A percentile compares a stretch with the other conserved stretches of the same genome.
These are phyloP conservation scores for Termitomyces sp. DNA, from an alignment of 768 basidiomycete species.

Conservation along the genomic window DNA sequence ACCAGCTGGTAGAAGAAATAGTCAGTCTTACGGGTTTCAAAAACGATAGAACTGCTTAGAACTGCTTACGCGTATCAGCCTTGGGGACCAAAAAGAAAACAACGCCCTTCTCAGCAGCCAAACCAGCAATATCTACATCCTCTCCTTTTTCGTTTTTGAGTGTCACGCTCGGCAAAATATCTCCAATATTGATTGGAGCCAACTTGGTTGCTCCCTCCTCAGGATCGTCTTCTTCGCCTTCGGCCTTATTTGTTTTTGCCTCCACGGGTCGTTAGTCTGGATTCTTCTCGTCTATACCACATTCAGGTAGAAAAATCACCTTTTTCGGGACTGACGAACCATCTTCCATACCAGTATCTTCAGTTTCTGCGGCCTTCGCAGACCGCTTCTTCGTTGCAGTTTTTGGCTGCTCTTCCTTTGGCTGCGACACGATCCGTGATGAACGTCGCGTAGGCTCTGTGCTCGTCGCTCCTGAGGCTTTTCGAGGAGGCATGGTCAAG, in stretches of 20 bases:
- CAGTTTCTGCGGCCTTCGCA: conserved; percentile 32
- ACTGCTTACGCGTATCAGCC: conserved; percentile 73
- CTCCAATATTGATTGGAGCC: conserved; percentile 63
- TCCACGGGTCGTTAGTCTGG: conserved; percentile 7
- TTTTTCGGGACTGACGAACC: conserved; percentile 37
- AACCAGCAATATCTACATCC: conserved; percentile 62
- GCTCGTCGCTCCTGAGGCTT: conserved; percentile 28
- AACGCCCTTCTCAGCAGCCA: conserved; percentile 69
- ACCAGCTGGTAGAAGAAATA: conserved; percentile 50
- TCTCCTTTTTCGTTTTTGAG: conserved; percentile 86
- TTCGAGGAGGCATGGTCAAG: conserved; percentile 30
- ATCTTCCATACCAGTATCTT: conserved; percentile 28
- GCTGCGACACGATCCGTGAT: conserved; percentile 49
- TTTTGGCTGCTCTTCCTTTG: conserved; percentile 30
- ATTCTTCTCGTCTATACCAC: background rate
- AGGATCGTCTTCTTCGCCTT: conserved; percentile 16
- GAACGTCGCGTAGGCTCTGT: conserved; percentile 51
- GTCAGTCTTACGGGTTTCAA: background rate
- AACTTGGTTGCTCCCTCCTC: conserved; percentile 21
- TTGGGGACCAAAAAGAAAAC: conserved; percentile 84
- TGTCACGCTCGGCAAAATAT: conserved; percentile 64
- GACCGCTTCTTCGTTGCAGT: conserved; percentile 36
- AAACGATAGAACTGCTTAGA: conserved; percentile 21
- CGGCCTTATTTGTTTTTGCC: conserved; percentile 32
- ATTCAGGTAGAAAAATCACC: conserved; percentile 19